Conservation (phyloP, 495 filamentous ascomycete species). For the Ramalina peruviana region DNA sequence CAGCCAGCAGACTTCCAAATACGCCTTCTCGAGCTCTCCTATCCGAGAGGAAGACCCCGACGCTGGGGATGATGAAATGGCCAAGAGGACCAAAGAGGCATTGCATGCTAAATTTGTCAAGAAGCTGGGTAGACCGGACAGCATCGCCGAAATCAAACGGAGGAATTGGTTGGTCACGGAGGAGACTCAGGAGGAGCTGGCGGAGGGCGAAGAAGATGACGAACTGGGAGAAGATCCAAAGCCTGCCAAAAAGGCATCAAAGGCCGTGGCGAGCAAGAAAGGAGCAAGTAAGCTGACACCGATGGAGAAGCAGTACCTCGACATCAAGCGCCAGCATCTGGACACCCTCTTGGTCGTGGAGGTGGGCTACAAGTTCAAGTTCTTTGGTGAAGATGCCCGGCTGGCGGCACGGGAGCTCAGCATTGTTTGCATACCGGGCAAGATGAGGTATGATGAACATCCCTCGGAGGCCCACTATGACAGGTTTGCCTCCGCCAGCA, state of each 20-base stretch:
- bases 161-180: constrained; percentile 38
- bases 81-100: constrained; percentile 34
- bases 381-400: constrained; percentile 95
- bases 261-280: constrained; percentile 49
- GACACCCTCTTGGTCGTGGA: constrained; percentile 83
- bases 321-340: constrained; percentile 84
- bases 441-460: constrained; percentile 85
- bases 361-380: constrained; percentile 95
- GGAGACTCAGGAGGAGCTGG: constrained; percentile 33
- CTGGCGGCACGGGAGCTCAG: constrained; percentile 80
- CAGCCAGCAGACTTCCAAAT: constrained; percentile 30
- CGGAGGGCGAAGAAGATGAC: constrained; percentile 38
- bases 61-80: constrained; percentile 34
- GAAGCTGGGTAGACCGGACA: constrained; percentile 74
- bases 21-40: constrained; percentile 34
- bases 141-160: constrained; percentile 53
- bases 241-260: constrained; percentile 40
- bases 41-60: constrained; percentile 7
- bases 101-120: constrained; percentile 80
- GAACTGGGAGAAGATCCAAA: constrained; percentile 43
- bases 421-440: constrained; percentile 95
- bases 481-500: constrained; percentile 88
- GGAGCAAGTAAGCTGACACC: constrained; percentile 67
- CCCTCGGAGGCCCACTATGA: constrained; percentile 87
- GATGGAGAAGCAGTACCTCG: constrained; percentile 82